Evolutionary conservation across 441 rosid genomes (phyloP).

Genomic region (California macrophylla): DNA sequence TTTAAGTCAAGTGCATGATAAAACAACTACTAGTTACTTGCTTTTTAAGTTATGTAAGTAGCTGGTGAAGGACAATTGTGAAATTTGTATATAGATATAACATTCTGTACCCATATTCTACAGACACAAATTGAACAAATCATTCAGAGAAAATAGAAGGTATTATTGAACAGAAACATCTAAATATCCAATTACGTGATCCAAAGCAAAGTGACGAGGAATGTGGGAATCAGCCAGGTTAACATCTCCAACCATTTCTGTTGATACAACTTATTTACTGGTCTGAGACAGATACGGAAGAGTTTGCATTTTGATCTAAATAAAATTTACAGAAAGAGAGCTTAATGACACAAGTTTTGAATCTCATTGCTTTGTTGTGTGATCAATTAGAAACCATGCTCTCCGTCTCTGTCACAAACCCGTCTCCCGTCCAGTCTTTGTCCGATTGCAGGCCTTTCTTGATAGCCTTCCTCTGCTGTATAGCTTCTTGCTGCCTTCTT

Average conservation of each 20-base stretch:
- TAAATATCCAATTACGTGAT: neutral
- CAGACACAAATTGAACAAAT: no score
- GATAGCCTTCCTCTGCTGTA: conserved; percentile 55
- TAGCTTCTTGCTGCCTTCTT: conserved; percentile 66
- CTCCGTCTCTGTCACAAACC: conserved; percentile 78
- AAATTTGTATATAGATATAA: no score
- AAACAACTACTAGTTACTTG: no score
- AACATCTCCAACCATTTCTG: neutral
- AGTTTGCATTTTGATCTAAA: neutral
- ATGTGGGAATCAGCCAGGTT: neutral
- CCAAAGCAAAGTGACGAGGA: neutral
- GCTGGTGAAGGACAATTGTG: no score
- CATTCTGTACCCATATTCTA: no score
- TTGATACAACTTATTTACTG: neutral
- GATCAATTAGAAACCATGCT: conserved; percentile 78
- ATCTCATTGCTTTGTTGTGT: neutral
- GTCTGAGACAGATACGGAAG: neutral
- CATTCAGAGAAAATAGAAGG: neutral
- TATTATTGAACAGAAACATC: conserved; percentile 1
- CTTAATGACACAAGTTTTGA: neutral
- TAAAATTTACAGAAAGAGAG: neutral
- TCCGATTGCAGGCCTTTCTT: conserved; percentile 77
- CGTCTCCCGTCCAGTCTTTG: conserved; percentile 96
- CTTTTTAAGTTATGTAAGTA: no score
- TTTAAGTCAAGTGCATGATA: no score